Conservation (phyloP, 805 yeast genomes). For the Candida nanaspora region DNA sequence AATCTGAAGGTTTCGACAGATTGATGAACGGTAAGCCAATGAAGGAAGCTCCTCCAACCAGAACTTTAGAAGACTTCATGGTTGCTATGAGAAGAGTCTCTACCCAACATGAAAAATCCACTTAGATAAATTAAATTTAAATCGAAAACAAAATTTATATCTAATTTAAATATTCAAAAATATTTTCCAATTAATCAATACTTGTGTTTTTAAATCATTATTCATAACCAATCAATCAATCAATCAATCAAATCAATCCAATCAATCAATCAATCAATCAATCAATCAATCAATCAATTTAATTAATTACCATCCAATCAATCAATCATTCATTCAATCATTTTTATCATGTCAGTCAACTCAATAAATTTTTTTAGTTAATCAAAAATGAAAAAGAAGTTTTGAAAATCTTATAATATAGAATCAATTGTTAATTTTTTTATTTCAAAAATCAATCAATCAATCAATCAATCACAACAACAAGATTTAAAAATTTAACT, state of each 20-base stretch:
- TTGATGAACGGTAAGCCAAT: slow-evolving; percentile 74
- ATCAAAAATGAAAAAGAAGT: too few species aligned
- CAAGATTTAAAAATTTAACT: background rate
- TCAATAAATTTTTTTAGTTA: too few species aligned
- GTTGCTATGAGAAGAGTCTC: slow-evolving; percentile 85
- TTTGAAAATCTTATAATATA: too few species aligned
- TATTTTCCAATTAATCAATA: background rate
- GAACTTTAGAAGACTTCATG: slow-evolving; percentile 79
- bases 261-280: background rate
- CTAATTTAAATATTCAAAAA: background rate
- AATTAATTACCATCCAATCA: background rate
- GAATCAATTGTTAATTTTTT: too few species aligned
- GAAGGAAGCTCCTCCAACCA: slow-evolving; percentile 49
- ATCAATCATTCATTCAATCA: background rate
- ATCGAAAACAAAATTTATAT: too few species aligned
- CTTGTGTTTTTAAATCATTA: background rate
- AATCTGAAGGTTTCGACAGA: slow-evolving; percentile 72
- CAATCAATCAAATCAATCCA: background rate
- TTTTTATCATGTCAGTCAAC: too few species aligned
- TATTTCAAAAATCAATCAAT: background rate
- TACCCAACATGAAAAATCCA: slow-evolving; percentile 79
- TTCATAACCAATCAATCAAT: background rate
- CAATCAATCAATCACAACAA: background rate
- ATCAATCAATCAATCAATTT: slow-evolving; percentile 1
- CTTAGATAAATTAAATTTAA: slow-evolving; percentile 29